Percentiles rank a stretch among this genome's conserved stretches.
phyloP scores from a whole-genome alignment of 345 rosid genomes.

The Rhodamnia argentea region DNA sequence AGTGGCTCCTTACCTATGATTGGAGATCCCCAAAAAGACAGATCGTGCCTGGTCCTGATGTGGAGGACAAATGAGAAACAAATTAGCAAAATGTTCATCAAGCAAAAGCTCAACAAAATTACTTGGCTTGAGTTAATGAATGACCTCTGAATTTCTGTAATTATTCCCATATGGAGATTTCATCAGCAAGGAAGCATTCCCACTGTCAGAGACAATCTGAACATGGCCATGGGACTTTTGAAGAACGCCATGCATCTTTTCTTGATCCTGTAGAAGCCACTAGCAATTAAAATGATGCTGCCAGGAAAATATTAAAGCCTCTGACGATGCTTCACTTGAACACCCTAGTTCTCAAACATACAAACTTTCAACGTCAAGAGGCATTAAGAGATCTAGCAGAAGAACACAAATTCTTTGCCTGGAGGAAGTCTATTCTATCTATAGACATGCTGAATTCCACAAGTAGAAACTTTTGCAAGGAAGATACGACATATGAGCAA shows the following conservation, averaged over 20 bases:
- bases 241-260: constrained; percentile 22
- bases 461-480: neutral
- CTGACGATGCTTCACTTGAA: neutral
- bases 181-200: constrained; percentile 6
- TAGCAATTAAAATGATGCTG: neutral
- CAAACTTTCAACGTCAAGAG: neutral
- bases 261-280: constrained; percentile 15
- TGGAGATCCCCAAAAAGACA: neutral
- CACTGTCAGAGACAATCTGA: constrained; percentile 2
- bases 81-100: neutral
- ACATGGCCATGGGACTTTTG: constrained; percentile 5
- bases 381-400: neutral
- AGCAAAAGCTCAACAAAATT: neutral
- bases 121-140: neutral
- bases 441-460: neutral
- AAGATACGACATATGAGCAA: neutral
- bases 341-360: neutral
- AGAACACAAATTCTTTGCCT: neutral
- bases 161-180: constrained; percentile 10
- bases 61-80: neutral
- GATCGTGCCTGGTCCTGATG: neutral
- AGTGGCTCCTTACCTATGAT: neutral
- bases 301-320: neutral
- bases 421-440: neutral
- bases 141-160: constrained; percentile 1